Percentiles rank a stretch among this genome's conserved stretches.
Evolutionary conservation across 2,329 filamentous ascomycete genomes (phyloP).

Genomic region (Ophiostoma montium): DNA sequence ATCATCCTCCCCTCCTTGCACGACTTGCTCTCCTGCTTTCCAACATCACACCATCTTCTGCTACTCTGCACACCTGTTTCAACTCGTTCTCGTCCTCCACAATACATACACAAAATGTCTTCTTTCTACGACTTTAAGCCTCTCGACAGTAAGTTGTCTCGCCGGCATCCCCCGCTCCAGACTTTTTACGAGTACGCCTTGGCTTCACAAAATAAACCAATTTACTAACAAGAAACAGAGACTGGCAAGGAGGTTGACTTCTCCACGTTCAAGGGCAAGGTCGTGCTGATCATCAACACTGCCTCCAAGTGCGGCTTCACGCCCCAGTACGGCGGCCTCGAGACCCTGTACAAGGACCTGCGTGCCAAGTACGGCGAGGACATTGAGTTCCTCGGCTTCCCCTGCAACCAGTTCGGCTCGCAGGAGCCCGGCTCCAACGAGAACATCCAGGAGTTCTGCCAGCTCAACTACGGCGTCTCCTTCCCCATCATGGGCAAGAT

Average conservation of each 20-base stretch:
- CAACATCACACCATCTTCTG: not conserved
- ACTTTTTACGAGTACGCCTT: not conserved
- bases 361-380: constrained; percentile 56
- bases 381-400: constrained; percentile 86
- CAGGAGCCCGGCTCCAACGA: constrained; percentile 81
- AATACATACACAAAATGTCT: constrained; percentile 35
- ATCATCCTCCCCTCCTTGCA: too few species aligned
- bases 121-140: constrained; percentile 77
- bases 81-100: not conserved
- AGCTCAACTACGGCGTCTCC: constrained; percentile 82
- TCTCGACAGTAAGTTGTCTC: constrained; percentile 47
- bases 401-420: constrained; percentile 90
- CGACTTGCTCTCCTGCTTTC: too few species aligned
- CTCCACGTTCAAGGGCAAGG: constrained; percentile 68
- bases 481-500: constrained; percentile 89
- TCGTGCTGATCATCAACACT: constrained; percentile 92
- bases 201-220: not conserved
- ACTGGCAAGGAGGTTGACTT: constrained; percentile 61
- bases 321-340: constrained; percentile 81
- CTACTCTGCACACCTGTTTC: not conserved
- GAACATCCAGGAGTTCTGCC: constrained; percentile 73
- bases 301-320: constrained; percentile 99
- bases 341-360: constrained; percentile 74
- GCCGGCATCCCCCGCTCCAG: not conserved
- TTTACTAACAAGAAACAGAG: constrained; percentile 32